Percentiles rank a stretch among this genome's conserved stretches.
Conservation (phyloP, 805 yeast genomes). For the Saccharomyces jurei region DNA sequence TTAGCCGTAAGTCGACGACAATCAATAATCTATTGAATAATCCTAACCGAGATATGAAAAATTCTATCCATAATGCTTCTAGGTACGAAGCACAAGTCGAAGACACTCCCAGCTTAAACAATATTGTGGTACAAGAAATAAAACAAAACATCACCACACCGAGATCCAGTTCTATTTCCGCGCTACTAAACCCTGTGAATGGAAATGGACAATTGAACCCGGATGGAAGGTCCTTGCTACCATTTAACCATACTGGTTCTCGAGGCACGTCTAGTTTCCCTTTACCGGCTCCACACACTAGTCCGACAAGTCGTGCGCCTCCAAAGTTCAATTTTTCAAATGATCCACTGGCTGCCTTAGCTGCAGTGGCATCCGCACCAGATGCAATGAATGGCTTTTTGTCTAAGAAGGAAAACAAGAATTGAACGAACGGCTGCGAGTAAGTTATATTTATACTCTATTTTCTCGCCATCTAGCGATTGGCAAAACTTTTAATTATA, state of each 20-base stretch:
- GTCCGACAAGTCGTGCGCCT: neutral
- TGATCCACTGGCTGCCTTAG: conserved; percentile 33
- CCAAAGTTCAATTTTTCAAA: conserved; percentile 20
- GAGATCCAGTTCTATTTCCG: conserved; percentile 9
- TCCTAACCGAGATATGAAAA: neutral
- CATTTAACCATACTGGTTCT: neutral
- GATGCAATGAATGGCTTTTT: conserved; percentile 15
- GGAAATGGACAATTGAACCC: conserved; percentile 1
- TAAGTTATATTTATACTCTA: neutral
- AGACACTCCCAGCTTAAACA: conserved; percentile 3
- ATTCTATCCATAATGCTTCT: neutral
- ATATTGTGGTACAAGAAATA: conserved; percentile 8
- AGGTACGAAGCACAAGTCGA: neutral
- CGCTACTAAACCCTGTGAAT: conserved; percentile 9
- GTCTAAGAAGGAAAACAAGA: conserved; percentile 1
- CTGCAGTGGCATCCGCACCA: conserved; percentile 33
- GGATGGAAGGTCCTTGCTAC: neutral
- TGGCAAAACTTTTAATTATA: neutral
- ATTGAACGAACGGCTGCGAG: neutral
- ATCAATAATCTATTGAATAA: neutral
- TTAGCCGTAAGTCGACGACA: neutral
- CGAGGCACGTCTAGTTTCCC: neutral
- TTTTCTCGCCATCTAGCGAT: neutral
- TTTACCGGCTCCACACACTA: neutral
- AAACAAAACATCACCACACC: conserved; percentile 4